A percentile compares a stretch with the other conserved stretches of the same genome.
Conservation (phyloP, 2,329 filamentous ascomycete genomes). For the Fusarium lyarnte region DNA sequence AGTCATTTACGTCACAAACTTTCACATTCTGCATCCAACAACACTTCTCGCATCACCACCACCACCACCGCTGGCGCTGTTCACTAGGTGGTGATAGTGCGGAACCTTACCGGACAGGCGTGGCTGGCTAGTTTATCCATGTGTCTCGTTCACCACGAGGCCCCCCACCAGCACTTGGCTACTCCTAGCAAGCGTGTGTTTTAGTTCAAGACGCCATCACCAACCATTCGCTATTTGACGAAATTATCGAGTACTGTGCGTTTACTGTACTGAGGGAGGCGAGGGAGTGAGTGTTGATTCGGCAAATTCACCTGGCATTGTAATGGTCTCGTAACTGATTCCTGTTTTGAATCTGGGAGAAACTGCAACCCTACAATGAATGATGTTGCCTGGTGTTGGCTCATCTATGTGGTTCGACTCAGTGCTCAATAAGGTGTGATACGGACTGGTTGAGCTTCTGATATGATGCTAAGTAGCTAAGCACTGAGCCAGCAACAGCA, state of each 20-base stretch:
- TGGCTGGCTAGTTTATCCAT: constrained; percentile 16
- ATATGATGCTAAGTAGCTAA: not conserved
- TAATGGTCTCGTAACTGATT: not conserved
- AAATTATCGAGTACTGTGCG: constrained; percentile 16
- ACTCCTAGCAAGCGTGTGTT: constrained; percentile 21
- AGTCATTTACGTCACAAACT: constrained; percentile 38
- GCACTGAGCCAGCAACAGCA: not conserved
- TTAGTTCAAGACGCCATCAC: constrained; percentile 35
- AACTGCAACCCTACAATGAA: not conserved
- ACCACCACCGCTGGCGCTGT: constrained; percentile 13
- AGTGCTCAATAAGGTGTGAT: not conserved
- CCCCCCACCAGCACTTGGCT: constrained; percentile 37
- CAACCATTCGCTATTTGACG: constrained; percentile 6
- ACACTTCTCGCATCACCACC: constrained; percentile 29
- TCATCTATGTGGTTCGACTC: not conserved
- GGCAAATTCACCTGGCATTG: not conserved
- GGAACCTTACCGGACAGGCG: constrained; percentile 39
- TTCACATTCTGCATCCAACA: constrained; percentile 20
- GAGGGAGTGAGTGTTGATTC: constrained; percentile 24
- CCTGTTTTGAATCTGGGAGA: constrained; percentile 1
- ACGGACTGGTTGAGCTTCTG: not conserved
- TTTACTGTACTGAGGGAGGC: constrained; percentile 13
- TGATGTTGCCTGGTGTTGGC: constrained; percentile 12
- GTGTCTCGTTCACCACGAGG: constrained; percentile 40
- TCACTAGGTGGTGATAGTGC: constrained; percentile 28